Evolutionary conservation across 2,329 filamentous ascomycete species (phyloP), one percentile per base, ranked within the genome.

Genomic region (Pseudocercospora ulei): DNA sequence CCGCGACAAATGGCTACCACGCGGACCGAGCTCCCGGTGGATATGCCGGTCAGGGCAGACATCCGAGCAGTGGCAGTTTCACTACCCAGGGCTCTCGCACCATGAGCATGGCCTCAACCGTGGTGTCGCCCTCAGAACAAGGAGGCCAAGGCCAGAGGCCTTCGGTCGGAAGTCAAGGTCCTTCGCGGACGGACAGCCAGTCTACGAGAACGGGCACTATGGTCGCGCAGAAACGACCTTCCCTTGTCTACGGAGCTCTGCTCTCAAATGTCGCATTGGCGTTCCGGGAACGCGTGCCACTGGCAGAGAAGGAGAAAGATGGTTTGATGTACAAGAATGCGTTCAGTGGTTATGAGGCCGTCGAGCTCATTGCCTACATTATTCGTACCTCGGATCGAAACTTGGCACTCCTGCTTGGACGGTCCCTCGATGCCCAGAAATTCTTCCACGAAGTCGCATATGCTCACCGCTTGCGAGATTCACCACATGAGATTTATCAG

Each of bases 361-460:
- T 98, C 12, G 90, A 98, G 60, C 73, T 96, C 42, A 81, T 98
- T 49, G 84, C 84, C 1, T 93, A 92, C 58, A 96, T 98, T 50
- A 96, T 98, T 62, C 82, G 92, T 57, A 98, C 90, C 1, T 94
- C 85, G 0, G 90, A 98, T 63, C 77, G 90, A 43, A 98, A 98
- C 59, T 69, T 98, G 44, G 90, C 90, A 7, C 69, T 98, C 33
- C 74, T 98, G 6, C 69, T 98, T 9, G 90, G 90, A 46, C 76
- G 90, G 58, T 86, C 90, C 26, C 68, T 98, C 44, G 90, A 98
- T 64, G 90, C 90, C 14, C 90, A 98, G 59, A 96, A 96, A 61
- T 95, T 94, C 66, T 98, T 98, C 60, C 90, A 98, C 66, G 90
- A 98, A 70, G 90, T 96, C 35, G 95, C 88, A 0, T 98, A 98